Base-by-base conservation (phyloP, 768 basidiomycete genomes). In the Amanita polypyramis region DNA sequence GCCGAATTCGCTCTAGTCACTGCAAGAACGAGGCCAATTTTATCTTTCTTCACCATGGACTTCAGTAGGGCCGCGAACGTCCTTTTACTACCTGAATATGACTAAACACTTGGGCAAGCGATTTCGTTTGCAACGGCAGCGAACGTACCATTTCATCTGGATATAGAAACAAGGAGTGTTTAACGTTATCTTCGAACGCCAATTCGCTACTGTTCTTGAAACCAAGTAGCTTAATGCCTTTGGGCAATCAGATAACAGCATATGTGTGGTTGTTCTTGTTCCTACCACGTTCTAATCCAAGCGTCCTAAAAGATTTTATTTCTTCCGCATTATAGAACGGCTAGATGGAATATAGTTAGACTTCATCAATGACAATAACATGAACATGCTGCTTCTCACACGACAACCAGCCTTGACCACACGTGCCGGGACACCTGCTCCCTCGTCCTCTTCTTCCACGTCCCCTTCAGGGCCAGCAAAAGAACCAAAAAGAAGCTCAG, bases 201-300 rank as follows among this genome's bases (percentile, higher is more conserved):
- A 98, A 72, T 53, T 84, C 74, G 4, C 63, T 63, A 10, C 73
- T 74, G 45, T 83, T 72, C 60, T 93, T 92, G 70, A 97, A 98
- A 4, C 96, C 96, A 21, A 99, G 79, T 4, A 99, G 79, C 62
- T 85, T 92, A 59, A 99, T 77, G 9, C 82, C 91, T 89, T 11
- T 25, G 47, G 17, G 10, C 8, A 30, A 32, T 39, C 8, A 11
- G 32, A 43, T 12, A 43, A 12, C 2, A 43, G n/a, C n/a, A 49
- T 39, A 30, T 33, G 20, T n/a, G 20, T 45, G 40, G 4, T n/a
- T 15, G n/a, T 17, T 34, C 17, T 44, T 12, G 43, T n/a, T 12
- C 70, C 41, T 54, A 87, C 89, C 77, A 52, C 92, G 85, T 55
- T 85, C 75, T 20, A 87, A 65, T 17, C 82, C 86, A 53, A 96